Percentiles rank a stretch among this genome's conserved stretches.
These are phyloP conservation scores for Nectriaceae sp. DNA, from an alignment of 2,329 filamentous ascomycete genomes.

Conservation along the genomic window DNA sequence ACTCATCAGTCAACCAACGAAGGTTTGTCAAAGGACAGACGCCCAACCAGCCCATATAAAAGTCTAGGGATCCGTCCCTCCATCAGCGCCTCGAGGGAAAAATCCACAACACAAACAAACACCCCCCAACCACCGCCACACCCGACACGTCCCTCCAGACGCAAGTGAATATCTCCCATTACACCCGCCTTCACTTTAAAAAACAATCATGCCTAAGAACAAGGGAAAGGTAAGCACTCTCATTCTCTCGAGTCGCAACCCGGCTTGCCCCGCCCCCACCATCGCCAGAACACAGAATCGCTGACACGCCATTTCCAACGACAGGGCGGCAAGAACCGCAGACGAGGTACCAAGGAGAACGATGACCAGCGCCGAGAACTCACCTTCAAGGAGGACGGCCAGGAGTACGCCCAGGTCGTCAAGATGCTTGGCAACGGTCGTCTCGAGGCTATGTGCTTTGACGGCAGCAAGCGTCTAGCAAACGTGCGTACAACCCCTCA, in stretches of 20 bases:
- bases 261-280: slow-evolving; percentile 32
- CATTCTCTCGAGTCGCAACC: neutral
- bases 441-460: slow-evolving; percentile 91
- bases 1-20: neutral
- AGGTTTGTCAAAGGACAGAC: slow-evolving; percentile 5
- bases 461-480: slow-evolving; percentile 60
- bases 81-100: slow-evolving; percentile 18
- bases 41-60: slow-evolving; percentile 3
- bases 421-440: slow-evolving; percentile 98
- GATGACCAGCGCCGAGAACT: slow-evolving; percentile 99
- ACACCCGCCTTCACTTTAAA: neutral
- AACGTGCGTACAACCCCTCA: slow-evolving; percentile 35
- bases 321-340: slow-evolving; percentile 96
- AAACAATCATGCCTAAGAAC: slow-evolving; percentile 84
- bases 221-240: slow-evolving; percentile 84
- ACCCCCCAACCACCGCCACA: slow-evolving; percentile 12
- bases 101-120: slow-evolving; percentile 25
- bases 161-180: neutral
- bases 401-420: slow-evolving; percentile 61
- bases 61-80: neutral
- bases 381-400: slow-evolving; percentile 98
- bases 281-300: slow-evolving; percentile 11
- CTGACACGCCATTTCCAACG: slow-evolving; percentile 20
- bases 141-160: slow-evolving; percentile 4
- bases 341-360: slow-evolving; percentile 98